Conservation (phyloP, 306 rosid species). For the Neltuma alba region DNA sequence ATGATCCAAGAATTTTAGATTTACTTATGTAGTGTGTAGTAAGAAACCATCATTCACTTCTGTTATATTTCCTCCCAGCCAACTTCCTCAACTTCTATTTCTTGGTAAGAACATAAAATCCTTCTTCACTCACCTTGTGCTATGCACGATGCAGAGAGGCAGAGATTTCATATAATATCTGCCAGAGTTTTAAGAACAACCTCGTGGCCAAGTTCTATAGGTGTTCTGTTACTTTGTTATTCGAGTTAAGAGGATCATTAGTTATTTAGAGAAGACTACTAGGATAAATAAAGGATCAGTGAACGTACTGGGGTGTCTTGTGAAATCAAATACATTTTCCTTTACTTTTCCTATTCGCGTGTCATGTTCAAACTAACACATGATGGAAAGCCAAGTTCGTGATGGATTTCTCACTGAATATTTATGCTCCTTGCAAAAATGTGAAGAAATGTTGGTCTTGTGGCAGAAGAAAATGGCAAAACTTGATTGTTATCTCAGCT, state of each 20-base stretch:
- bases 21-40: background rate
- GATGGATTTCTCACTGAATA: background rate
- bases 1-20: background rate
- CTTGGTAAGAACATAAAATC: background rate
- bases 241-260: too few species aligned
- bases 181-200: background rate
- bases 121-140: background rate
- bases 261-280: background rate
- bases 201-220: background rate
- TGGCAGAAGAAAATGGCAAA: constrained; percentile 8
- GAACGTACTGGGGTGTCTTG: too few species aligned
- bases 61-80: background rate
- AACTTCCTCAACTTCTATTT: background rate
- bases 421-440: background rate
- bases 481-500: constrained; percentile 18
- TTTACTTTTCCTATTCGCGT: too few species aligned
- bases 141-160: background rate
- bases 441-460: background rate
- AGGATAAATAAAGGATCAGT: too few species aligned
- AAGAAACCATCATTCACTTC: constrained; percentile 32
- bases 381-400: constrained; percentile 17
- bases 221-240: too few species aligned
- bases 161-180: background rate
- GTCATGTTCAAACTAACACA: background rate
- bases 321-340: too few species aligned